Evolutionary conservation across 202 grass and related monocot species (phyloP), one percentile per base, ranked within the genome.

Genomic region (Bolboschoenoplectus hybrid): DNA sequence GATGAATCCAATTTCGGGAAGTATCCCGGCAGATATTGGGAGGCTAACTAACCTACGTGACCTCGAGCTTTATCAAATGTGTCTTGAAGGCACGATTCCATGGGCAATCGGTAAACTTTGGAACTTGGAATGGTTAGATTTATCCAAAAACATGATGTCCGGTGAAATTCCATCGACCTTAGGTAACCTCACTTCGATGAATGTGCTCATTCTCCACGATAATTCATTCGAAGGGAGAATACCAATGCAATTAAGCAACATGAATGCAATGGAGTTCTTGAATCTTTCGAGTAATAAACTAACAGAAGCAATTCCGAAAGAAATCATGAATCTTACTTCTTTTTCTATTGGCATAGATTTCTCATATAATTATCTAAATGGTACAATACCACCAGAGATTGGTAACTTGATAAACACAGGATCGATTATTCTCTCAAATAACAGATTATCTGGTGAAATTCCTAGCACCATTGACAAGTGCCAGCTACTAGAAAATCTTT

Each of bases 1-100:
- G 6, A 10, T 43, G 0, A 91, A 91, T 63, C 62, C 11, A 26
- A 84, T 91, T 68, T 86, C 86, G 7, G 86, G 89, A 86, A 86
- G 68, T 43, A 74, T 91, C 8, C 84, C 86, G 5, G 7, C 61
- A 9, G 84, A 73, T 43, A 88, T 91, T 36, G 86, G 36, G 8
- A 83, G 82, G 6, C 66, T 88, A 40, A 67, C 35, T 8, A 70
- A 38, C 13, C 50, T 86, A 49, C 35, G 7, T 40, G 35, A 32
- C 13, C 26, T 91, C 63, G 13, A 58, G 3, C 35, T 91, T 61
- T 2, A 9, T n/a, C n/a, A 7, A n/a, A 88, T 58, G 57, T 9
- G 57, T 67, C 58, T 88, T 0, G 49, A 9, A 45, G 89, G 89
- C 32, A 32, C 52, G 0, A 80, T 91, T 41, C 86, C 86, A 12